phyloP scores from a whole-genome alignment of 768 basidiomycete genomes.

The Calocybe cyanea region DNA sequence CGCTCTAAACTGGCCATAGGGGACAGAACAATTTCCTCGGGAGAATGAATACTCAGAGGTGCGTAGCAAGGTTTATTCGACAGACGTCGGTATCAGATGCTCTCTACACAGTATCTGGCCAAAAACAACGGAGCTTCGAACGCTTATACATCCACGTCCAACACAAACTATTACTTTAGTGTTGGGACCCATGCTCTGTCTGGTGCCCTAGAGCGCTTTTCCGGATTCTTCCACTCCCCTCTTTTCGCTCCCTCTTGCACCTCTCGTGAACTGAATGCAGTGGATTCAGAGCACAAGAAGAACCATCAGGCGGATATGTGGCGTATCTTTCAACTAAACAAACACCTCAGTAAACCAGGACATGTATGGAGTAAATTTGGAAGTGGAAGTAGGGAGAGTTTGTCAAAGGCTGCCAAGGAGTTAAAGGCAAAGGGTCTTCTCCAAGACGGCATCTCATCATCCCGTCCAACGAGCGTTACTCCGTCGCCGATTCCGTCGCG shows the following conservation, averaged over 20 bases:
- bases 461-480: slow-evolving; percentile 27
- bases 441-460: slow-evolving; percentile 21
- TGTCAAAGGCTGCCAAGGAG: slow-evolving; percentile 58
- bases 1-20: slow-evolving; percentile 36
- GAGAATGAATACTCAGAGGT: slow-evolving; percentile 96
- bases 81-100: slow-evolving; percentile 8
- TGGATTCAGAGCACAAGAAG: slow-evolving; percentile 96
- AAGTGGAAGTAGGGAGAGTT: slow-evolving; percentile 75
- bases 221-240: slow-evolving; percentile 91
- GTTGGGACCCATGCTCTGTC: slow-evolving; percentile 60
- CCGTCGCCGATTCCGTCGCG: slow-evolving; percentile 52
- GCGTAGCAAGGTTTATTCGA: slow-evolving; percentile 8
- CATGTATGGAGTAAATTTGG: slow-evolving; percentile 94
- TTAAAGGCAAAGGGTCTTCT: slow-evolving; percentile 48
- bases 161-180: slow-evolving; percentile 87
- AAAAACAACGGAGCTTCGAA: slow-evolving; percentile 86
- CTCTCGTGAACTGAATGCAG: slow-evolving; percentile 87
- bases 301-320: slow-evolving; percentile 88
- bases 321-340: slow-evolving; percentile 95
- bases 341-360: slow-evolving; percentile 72
- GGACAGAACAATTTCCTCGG: slow-evolving; percentile 76
- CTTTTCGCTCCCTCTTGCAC: slow-evolving; percentile 86
- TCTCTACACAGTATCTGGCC: slow-evolving; percentile 54
- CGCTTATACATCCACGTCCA: slow-evolving; percentile 87
- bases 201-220: slow-evolving; percentile 72